Evolutionary conservation across 2,329 filamentous ascomycete genomes (phyloP).

Genomic region (Dactylellina haptotyla): DNA sequence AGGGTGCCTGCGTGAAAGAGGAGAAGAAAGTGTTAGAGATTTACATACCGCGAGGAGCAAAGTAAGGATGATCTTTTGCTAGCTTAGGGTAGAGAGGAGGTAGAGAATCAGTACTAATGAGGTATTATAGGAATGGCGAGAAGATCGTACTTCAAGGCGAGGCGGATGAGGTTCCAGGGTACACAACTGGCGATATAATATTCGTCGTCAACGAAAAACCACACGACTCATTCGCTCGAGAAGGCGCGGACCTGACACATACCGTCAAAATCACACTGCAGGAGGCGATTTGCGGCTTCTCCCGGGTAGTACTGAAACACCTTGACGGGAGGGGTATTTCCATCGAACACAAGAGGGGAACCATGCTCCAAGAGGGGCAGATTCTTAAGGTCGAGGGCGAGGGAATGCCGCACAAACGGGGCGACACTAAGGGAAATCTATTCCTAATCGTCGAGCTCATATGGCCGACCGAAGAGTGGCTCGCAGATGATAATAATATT

Average conservation of each 20-base stretch:
- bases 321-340: slow-evolving; percentile 91
- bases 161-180: slow-evolving; percentile 77
- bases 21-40: slow-evolving; percentile 95
- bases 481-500: slow-evolving; percentile 72
- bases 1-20: slow-evolving; percentile 84
- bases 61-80: slow-evolving; percentile 62
- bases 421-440: slow-evolving; percentile 83
- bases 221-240: slow-evolving; percentile 82
- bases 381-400: slow-evolving; percentile 86
- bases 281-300: slow-evolving; percentile 89
- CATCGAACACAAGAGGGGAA: slow-evolving; percentile 80
- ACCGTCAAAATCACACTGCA: slow-evolving; percentile 81
- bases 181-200: slow-evolving; percentile 80
- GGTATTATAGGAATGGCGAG: slow-evolving; percentile 74
- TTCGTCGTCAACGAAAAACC: slow-evolving; percentile 85
- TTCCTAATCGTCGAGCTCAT: slow-evolving; percentile 86
- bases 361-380: slow-evolving; percentile 83
- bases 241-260: slow-evolving; percentile 84
- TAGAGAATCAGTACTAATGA: slow-evolving; percentile 9
- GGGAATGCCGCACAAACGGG: slow-evolving; percentile 92
- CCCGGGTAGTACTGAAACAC: slow-evolving; percentile 87
- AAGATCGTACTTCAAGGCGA: slow-evolving; percentile 90
- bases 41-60: slow-evolving; percentile 88
- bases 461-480: slow-evolving; percentile 89
- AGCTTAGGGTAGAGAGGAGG: not conserved